Conservation (phyloP, 78 protist genomes). For the Tieghemostelium lacteum region DNA sequence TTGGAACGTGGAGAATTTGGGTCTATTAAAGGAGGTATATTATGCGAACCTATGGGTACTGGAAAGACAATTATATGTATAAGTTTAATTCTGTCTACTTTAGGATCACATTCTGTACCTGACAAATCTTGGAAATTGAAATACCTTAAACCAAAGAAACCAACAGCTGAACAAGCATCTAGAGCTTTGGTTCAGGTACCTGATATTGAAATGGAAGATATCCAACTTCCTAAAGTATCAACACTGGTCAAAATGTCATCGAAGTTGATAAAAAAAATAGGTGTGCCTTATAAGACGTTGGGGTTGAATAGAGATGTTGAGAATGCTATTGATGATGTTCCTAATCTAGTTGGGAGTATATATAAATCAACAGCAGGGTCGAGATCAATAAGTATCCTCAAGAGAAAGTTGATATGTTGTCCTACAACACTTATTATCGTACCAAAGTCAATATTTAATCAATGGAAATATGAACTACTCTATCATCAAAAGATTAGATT, state of each 20-base stretch:
- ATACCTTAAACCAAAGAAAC: too few species aligned
- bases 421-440: slow-evolving; percentile 27
- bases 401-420: slow-evolving; percentile 12
- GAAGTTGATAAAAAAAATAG: not conserved
- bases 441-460: slow-evolving; percentile 19
- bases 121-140: too few species aligned
- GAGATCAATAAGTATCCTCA: not conserved
- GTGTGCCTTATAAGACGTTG: slow-evolving; percentile 9
- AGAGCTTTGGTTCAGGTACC: too few species aligned
- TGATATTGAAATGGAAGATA: too few species aligned
- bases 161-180: too few species aligned
- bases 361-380: not conserved
- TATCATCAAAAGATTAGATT: slow-evolving; percentile 12
- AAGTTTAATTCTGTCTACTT: slow-evolving; percentile 44
- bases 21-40: slow-evolving; percentile 39
- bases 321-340: too few species aligned
- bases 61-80: slow-evolving; percentile 74
- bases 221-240: not conserved
- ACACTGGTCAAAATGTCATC: not conserved
- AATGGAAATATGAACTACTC: slow-evolving; percentile 41
- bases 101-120: slow-evolving; percentile 34
- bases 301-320: too few species aligned
- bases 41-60: slow-evolving; percentile 76
- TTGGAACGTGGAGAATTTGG: not conserved
- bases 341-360: too few species aligned